phyloP scores from a whole-genome alignment of 371 early-diverging fungal species.

The Saksenaea oblongispora region DNA sequence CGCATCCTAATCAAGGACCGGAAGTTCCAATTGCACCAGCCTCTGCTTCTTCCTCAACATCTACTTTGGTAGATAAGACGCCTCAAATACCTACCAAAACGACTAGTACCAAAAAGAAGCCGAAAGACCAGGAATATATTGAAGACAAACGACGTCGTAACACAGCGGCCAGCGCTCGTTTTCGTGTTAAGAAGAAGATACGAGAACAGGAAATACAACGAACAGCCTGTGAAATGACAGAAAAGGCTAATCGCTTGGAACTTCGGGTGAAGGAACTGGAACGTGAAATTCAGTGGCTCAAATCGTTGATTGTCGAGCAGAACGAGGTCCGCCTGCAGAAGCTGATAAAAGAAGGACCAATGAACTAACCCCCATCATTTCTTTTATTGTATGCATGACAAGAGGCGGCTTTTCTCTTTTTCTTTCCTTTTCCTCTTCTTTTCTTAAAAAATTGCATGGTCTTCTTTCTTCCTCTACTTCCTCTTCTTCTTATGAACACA shows the following conservation, averaged over 20 bases:
- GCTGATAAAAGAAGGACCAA: conserved; percentile 27
- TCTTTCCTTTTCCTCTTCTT: background rate
- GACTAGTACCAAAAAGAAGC: background rate
- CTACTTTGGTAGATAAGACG: background rate
- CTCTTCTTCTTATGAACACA: too few relatives aligned
- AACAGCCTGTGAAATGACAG: conserved; percentile 82
- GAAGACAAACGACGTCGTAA: conserved; percentile 91
- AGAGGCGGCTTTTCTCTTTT: background rate
- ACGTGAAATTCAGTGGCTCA: conserved; percentile 89
- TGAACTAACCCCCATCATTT: background rate
- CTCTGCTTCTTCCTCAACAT: too few relatives aligned
- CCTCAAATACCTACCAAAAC: background rate
- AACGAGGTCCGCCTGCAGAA: conserved; percentile 39
- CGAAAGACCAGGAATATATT: conserved; percentile 31
- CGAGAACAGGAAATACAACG: conserved; percentile 86
- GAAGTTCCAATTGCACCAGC: too few relatives aligned
- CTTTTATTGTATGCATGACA: background rate
- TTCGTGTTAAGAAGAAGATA: conserved; percentile 91
- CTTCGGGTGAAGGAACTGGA: conserved; percentile 77
- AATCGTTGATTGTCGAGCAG: conserved; percentile 82
- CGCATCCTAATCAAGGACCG: too few relatives aligned
- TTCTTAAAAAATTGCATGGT: background rate
- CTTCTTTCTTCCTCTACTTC: background rate
- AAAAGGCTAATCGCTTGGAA: conserved; percentile 74
- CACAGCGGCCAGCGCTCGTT: conserved; percentile 95